phyloP scores from a whole-genome alignment of 176 grass and related monocot species.

The Metroxylon sagu region DNA sequence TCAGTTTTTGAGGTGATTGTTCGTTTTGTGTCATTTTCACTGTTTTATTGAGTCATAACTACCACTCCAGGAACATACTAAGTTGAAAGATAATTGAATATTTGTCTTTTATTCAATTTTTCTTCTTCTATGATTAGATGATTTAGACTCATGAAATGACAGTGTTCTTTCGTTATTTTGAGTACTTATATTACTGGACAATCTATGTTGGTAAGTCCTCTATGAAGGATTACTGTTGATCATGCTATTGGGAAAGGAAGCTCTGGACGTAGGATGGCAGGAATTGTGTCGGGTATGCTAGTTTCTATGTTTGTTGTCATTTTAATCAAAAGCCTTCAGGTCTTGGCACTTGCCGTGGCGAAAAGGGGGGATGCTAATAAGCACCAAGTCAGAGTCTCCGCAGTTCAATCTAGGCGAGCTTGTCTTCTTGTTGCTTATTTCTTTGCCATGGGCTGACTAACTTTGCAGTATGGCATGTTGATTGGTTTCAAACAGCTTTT shows the following conservation, averaged over 20 bases:
- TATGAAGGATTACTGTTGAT: slow-evolving; percentile 3
- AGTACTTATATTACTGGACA: too few relatives aligned
- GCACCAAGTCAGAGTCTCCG: slow-evolving; percentile 27
- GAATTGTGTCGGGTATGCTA: slow-evolving; percentile 47
- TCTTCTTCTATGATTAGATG: too few relatives aligned
- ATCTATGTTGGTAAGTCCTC: too few relatives aligned
- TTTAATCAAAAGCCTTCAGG: slow-evolving; percentile 28
- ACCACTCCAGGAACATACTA: not conserved
- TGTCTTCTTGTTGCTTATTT: slow-evolving; percentile 74
- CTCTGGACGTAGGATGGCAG: slow-evolving; percentile 24
- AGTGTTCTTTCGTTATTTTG: too few relatives aligned
- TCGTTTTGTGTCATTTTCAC: not conserved
- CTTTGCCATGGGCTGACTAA: slow-evolving; percentile 64
- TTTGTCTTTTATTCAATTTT: too few relatives aligned
- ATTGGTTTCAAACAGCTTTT: slow-evolving; percentile 70
- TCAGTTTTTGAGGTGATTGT: slow-evolving; percentile 77
- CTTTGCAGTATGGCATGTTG: slow-evolving; percentile 69
- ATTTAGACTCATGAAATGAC: too few relatives aligned
- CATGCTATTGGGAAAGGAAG: slow-evolving; percentile 27
- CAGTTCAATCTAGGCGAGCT: slow-evolving; percentile 28
- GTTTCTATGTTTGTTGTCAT: slow-evolving; percentile 30
- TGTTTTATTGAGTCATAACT: not conserved
- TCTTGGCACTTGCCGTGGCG: slow-evolving; percentile 24
- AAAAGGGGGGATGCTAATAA: slow-evolving; percentile 29
- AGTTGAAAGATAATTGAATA: not conserved